Evolutionary conservation across 2,329 filamentous ascomycete genomes (phyloP).

Genomic region (Aureobasidium sp.): DNA sequence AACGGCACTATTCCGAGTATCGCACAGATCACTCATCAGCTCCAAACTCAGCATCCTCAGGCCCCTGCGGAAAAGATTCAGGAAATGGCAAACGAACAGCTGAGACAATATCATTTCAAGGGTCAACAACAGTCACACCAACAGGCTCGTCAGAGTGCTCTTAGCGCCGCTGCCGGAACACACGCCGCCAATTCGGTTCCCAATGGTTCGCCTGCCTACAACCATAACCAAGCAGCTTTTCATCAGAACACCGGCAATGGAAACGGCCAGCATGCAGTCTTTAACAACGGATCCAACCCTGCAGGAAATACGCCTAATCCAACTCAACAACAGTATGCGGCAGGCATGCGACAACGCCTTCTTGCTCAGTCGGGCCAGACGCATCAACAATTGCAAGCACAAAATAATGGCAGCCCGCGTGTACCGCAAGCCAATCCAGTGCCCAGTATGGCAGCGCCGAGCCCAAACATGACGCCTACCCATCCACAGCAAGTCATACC

Average conservation of each 20-base stretch:
- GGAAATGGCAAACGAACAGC: constrained; percentile 45
- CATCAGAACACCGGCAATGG: constrained; percentile 18
- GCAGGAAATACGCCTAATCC: constrained; percentile 18
- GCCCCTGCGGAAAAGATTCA: constrained; percentile 49
- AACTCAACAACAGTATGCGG: constrained; percentile 25
- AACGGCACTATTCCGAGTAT: constrained; percentile 50
- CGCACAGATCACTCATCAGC: constrained; percentile 46
- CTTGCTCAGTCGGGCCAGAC: constrained; percentile 21
- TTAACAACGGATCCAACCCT: constrained; percentile 16
- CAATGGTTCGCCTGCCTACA: constrained; percentile 16
- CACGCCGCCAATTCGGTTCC: constrained; percentile 11
- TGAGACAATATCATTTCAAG: constrained; percentile 25
- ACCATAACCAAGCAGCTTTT: constrained; percentile 18
- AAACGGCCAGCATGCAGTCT: neutral
- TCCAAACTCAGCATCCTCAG: constrained; percentile 46
- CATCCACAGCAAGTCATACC: constrained; percentile 20
- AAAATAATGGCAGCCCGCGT: constrained; percentile 24
- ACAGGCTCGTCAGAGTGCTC: constrained; percentile 31
- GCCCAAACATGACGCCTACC: constrained; percentile 24
- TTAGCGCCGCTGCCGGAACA: constrained; percentile 33
- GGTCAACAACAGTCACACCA: constrained; percentile 23
- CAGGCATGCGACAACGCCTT: constrained; percentile 27
- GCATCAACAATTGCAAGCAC: neutral
- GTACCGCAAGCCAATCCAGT: constrained; percentile 19
- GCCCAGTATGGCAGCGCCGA: constrained; percentile 20